phyloP scores from a whole-genome alignment of 345 rosid species.

The Pugionium cornutum region DNA sequence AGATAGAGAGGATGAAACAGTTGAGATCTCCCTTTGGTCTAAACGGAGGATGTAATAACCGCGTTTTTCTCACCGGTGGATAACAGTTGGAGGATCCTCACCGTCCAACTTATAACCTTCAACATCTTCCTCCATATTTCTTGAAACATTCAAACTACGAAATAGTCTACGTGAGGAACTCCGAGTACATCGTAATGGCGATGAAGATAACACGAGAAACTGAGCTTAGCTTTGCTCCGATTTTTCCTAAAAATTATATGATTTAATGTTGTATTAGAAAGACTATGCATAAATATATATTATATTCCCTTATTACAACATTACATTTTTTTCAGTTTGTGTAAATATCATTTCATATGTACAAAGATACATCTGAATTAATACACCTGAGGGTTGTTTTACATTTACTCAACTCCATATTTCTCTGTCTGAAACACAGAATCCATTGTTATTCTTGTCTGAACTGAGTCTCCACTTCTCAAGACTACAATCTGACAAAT shows the following conservation, averaged over 20 bases:
- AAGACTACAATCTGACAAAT: slow-evolving; percentile 58
- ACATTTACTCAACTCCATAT: slow-evolving; percentile 31
- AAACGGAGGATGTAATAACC: slow-evolving; percentile 40
- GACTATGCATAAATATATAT: too few species aligned
- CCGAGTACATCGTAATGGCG: slow-evolving; percentile 44
- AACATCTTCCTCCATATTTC: slow-evolving; percentile 39
- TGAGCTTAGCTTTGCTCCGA: not conserved
- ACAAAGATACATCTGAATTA: slow-evolving; percentile 24
- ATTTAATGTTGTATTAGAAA: too few species aligned
- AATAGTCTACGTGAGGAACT: slow-evolving; percentile 50
- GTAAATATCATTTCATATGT: slow-evolving; percentile 4
- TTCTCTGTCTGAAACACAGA: slow-evolving; percentile 35
- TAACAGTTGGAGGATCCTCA: slow-evolving; percentile 64
- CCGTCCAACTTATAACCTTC: slow-evolving; percentile 38
- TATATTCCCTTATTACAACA: too few species aligned
- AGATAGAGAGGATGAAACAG: slow-evolving; percentile 59
- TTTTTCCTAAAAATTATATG: too few species aligned
- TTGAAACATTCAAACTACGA: slow-evolving; percentile 51
- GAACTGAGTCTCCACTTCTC: slow-evolving; percentile 60
- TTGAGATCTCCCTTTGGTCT: slow-evolving; percentile 55
- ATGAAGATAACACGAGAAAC: slow-evolving; percentile 51
- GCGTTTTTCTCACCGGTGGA: slow-evolving; percentile 78
- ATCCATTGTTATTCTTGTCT: slow-evolving; percentile 35
- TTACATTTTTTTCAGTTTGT: too few species aligned
- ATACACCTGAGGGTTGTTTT: not conserved